Conservation (phyloP, 306 rosid species). For the Lathyrus oleraceus region DNA sequence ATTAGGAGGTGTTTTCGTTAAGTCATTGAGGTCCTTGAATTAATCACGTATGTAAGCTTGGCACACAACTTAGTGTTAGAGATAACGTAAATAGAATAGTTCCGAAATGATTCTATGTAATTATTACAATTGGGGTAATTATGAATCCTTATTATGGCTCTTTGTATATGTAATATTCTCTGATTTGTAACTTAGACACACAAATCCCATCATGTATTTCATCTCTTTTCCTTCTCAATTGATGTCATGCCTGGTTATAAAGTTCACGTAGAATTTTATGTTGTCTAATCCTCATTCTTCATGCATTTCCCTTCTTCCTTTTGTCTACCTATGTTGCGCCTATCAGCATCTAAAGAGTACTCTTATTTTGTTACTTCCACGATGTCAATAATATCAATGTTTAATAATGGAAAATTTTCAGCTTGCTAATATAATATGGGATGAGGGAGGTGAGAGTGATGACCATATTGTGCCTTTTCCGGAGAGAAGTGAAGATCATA, state of each 20-base stretch:
- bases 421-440: slow-evolving; percentile 94
- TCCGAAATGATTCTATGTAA: neutral
- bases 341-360: neutral
- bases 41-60: neutral
- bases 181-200: neutral
- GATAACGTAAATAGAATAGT: neutral
- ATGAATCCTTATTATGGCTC: neutral
- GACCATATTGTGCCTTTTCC: slow-evolving; percentile 92
- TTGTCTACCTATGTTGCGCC: slow-evolving; percentile 7
- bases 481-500: slow-evolving; percentile 58
- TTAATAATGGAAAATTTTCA: slow-evolving; percentile 47
- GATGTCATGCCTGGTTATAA: neutral
- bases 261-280: slow-evolving; percentile 15
- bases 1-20: neutral
- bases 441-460: slow-evolving; percentile 68
- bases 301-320: slow-evolving; percentile 4
- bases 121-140: neutral
- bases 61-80: neutral
- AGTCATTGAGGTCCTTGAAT: neutral
- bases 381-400: slow-evolving; percentile 29
- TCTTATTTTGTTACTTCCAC: slow-evolving; percentile 10
- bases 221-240: slow-evolving; percentile 5
- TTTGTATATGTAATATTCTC: neutral
- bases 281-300: slow-evolving; percentile 10
- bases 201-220: neutral